phyloP scores from a whole-genome alignment of 176 grass and related monocot species.

The Metroxylon sagu region DNA sequence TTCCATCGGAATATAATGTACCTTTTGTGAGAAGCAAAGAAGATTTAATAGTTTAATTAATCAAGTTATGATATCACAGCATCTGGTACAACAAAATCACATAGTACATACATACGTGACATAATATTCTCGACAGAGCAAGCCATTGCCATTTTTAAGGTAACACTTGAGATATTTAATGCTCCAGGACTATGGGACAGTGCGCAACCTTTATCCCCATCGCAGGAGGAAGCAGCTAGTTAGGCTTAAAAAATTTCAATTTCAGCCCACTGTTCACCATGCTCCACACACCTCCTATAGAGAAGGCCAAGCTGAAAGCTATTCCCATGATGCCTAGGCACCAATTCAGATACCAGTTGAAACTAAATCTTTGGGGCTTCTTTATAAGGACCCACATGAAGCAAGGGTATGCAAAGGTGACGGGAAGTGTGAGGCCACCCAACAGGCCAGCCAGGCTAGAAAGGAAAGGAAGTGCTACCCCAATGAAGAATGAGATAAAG shows the following conservation, averaged over 20 bases:
- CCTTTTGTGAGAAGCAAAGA: too few species aligned
- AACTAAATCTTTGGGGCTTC: constrained; percentile 74
- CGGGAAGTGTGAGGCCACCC: constrained; percentile 71
- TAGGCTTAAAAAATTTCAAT: constrained; percentile 94
- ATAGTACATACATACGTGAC: too few species aligned
- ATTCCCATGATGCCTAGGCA: constrained; percentile 56
- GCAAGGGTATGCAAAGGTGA: constrained; percentile 90
- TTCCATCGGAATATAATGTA: too few species aligned
- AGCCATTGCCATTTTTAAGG: too few species aligned
- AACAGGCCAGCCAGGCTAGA: constrained; percentile 80
- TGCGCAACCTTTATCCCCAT: too few species aligned
- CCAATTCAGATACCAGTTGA: constrained; percentile 94
- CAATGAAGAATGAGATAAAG: constrained; percentile 84
- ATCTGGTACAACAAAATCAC: too few species aligned
- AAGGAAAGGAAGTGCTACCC: constrained; percentile 78
- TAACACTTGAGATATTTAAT: too few species aligned
- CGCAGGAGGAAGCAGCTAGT: constrained; percentile 21
- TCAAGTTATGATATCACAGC: too few species aligned
- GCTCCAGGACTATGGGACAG: too few species aligned
- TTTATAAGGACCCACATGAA: constrained; percentile 98
- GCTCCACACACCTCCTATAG: constrained; percentile 82
- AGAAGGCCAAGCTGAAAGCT: constrained; percentile 70
- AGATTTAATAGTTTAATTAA: too few species aligned
- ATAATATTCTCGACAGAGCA: too few species aligned
- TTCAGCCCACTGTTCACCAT: constrained; percentile 83